Evolutionary conservation across 352 stramenopile species (phyloP).

Genomic region (Globisporangium recalcitrans): DNA sequence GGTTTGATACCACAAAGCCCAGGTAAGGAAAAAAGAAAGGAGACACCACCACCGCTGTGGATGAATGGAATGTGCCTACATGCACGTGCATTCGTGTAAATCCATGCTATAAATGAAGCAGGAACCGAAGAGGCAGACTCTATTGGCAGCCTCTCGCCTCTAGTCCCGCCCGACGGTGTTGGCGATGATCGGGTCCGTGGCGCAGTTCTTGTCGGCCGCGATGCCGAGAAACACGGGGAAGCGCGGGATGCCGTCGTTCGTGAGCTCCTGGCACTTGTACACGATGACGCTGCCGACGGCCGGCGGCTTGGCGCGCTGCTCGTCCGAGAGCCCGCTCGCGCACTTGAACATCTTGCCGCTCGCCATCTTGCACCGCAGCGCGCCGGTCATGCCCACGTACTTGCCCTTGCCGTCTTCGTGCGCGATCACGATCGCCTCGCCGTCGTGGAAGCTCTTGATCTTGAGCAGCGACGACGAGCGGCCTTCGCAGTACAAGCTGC

Average conservation of each 20-base stretch:
- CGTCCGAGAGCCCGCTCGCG: conserved; percentile 57
- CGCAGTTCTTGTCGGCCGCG: conserved; percentile 44
- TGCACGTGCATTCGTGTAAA: too few species aligned
- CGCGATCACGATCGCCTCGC: conserved; percentile 55
- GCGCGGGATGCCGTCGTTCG: conserved; percentile 54
- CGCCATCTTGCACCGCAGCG: conserved; percentile 52
- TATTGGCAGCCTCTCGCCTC: too few species aligned
- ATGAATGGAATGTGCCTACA: too few species aligned
- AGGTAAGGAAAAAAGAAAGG: too few species aligned
- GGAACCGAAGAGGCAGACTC: too few species aligned
- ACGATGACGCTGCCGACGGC: conserved; percentile 58
- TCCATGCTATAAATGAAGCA: too few species aligned
- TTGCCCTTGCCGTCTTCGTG: conserved; percentile 70
- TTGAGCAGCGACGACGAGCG: conserved; percentile 66
- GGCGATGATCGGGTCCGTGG: conserved; percentile 44
- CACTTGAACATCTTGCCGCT: conserved; percentile 74
- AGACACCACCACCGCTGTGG: too few species aligned
- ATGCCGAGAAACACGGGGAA: conserved; percentile 70
- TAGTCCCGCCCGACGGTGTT: conserved; percentile 24
- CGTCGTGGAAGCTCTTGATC: conserved; percentile 75
- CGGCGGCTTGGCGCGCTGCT: conserved; percentile 41
- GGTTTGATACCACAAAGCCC: too few species aligned
- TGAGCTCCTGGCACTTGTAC: conserved; percentile 81
- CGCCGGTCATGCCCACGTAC: conserved; percentile 50
- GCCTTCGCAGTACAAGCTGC: conserved; percentile 38